Percentiles rank a stretch among this genome's conserved stretches.
Evolutionary conservation across 2,329 filamentous ascomycete genomes (phyloP).

Genomic region (Aspergillus quadrilineatus): DNA sequence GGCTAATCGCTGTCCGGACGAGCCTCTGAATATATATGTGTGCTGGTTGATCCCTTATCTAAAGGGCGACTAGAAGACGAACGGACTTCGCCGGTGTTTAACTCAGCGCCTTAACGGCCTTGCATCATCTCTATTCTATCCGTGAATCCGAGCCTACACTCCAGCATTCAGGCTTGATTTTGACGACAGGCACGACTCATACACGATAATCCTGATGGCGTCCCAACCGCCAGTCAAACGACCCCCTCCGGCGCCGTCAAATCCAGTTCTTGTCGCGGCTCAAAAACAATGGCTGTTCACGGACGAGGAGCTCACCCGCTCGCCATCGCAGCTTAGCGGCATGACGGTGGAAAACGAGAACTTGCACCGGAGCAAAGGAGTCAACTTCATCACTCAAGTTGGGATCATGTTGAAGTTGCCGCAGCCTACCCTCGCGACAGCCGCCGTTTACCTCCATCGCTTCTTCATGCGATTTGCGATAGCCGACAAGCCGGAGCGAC

Average conservation of each 20-base stretch:
- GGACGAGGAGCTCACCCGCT: constrained; percentile 74
- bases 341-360: constrained; percentile 75
- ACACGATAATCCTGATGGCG: constrained; percentile 24
- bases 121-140: background rate
- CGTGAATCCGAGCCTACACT: background rate
- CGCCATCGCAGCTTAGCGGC: constrained; percentile 82
- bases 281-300: constrained; percentile 87
- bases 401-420: constrained; percentile 90
- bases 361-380: constrained; percentile 78
- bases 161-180: background rate
- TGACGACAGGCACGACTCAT: background rate
- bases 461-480: constrained; percentile 91
- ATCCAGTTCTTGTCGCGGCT: constrained; percentile 52
- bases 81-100: background rate
- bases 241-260: constrained; percentile 41
- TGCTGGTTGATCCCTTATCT: background rate
- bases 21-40: constrained; percentile 8
- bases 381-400: constrained; percentile 95
- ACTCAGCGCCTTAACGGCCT: background rate
- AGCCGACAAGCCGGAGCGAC: constrained; percentile 65
- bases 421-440: constrained; percentile 87
- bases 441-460: constrained; percentile 90
- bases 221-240: constrained; percentile 27
- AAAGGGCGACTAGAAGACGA: background rate
- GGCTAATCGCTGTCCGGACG: constrained; percentile 15